Percentiles rank a stretch among this genome's conserved stretches.
phyloP scores from a whole-genome alignment of 352 stramenopile species.

The Globisporangium iwayamae region DNA sequence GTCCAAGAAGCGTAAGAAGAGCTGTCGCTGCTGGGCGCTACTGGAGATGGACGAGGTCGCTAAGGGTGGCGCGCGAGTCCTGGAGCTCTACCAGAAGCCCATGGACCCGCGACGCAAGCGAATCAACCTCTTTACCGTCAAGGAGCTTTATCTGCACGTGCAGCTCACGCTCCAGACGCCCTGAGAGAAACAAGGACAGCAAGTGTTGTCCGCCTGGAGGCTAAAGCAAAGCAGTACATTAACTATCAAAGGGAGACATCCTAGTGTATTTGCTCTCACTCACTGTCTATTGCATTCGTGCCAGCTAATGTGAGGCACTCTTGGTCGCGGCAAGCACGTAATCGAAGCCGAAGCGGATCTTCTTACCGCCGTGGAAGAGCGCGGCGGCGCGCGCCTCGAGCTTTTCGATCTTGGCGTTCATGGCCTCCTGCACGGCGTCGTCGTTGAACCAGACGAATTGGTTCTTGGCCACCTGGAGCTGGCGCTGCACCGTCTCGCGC shows the following conservation, averaged over 20 bases:
- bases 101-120: constrained; percentile 63
- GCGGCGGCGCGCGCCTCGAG: constrained; percentile 14
- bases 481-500: constrained; percentile 75
- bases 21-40: constrained; percentile 67
- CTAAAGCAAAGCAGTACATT: background rate
- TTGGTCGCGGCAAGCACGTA: constrained; percentile 79
- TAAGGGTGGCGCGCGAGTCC: constrained; percentile 24
- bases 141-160: constrained; percentile 66
- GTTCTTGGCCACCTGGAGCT: constrained; percentile 85
- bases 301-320: background rate
- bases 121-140: constrained; percentile 72
- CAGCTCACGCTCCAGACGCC: constrained; percentile 28
- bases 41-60: constrained; percentile 68
- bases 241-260: background rate
- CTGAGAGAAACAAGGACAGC: background rate
- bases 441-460: constrained; percentile 52
- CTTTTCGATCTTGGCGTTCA: constrained; percentile 12
- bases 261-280: background rate
- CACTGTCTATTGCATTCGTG: background rate
- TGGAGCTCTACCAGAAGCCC: constrained; percentile 71
- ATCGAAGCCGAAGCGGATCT: constrained; percentile 83
- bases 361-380: constrained; percentile 58
- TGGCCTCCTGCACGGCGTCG: constrained; percentile 13
- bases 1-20: constrained; percentile 73
- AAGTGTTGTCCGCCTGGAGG: background rate